Base-by-base conservation (phyloP, 2,329 filamentous ascomycete genomes). In the Lasiodiplodia sp. region DNA sequence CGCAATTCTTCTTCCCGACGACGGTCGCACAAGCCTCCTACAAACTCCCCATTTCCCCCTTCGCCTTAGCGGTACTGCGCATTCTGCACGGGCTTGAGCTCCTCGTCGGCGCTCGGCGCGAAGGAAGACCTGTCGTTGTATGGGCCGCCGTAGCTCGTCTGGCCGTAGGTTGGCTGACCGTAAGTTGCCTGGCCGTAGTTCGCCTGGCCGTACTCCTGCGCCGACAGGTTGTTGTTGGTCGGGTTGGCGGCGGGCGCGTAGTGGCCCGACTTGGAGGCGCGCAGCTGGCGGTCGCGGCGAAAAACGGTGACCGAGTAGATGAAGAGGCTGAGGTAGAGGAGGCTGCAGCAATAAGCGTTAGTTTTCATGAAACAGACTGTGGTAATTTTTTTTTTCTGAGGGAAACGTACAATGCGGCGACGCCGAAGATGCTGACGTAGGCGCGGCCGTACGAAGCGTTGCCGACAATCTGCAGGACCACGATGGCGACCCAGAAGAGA, bases 351-450 rank as follows among this genome's bases (percentile, higher is more conserved):
- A 1, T 1, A 0, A 25, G 4, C 1, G 53, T 67, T 21, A 67
- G 65, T 14, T 37, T 55, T 38, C 10, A 31, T 34, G 8, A 10
- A 2, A 34, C 8, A 2, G 28, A 40, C 40, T 1, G 28, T 28
- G 52, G 10, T 3, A 7, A n/a, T n/a, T 23, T 23, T 23, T 23
- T 4, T 6, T 8, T 25, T 55, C 18, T 56, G 14, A 34, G n/a
- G 10, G 11, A 4, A 6, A 51, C 58, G 37, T 72, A 82, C 80
- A 81, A 77, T 55, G 81, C 71, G 52, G 79, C 73, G 49, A 79
- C 68, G 51, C 71, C 73, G 58, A 78, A 74, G 0, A 73, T 73
- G 44, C 78, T 70, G 28, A 73, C 74, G 12, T 70, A 71, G 31
- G 71, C 65, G 62, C 71, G 37, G 73, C 52, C 37, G 2, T 31